Conservation (phyloP, 306 rosid species). For the Prunus padus region DNA sequence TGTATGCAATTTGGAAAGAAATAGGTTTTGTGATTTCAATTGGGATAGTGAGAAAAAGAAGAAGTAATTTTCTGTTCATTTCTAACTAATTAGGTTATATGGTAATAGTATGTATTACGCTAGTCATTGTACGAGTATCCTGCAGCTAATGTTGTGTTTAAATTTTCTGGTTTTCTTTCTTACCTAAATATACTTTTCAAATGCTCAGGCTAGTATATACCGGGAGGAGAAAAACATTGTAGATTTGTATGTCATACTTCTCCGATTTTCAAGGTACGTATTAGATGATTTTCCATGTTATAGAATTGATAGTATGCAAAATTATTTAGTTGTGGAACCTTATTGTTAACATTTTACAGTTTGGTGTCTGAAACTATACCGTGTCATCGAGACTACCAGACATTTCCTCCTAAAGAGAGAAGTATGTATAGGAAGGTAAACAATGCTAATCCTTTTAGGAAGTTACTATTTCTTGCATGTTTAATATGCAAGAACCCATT, state of each 20-base stretch:
- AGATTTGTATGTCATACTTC: slow-evolving; percentile 85
- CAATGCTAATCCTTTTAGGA: slow-evolving; percentile 11
- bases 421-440: slow-evolving; percentile 58
- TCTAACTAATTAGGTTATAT: neutral
- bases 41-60: neutral
- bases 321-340: neutral
- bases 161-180: neutral
- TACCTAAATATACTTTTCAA: slow-evolving; percentile 11
- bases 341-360: slow-evolving; percentile 37
- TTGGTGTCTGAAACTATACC: slow-evolving; percentile 97
- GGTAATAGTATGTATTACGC: neutral
- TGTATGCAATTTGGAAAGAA: neutral
- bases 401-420: slow-evolving; percentile 54
- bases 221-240: slow-evolving; percentile 81
- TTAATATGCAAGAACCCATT: slow-evolving; percentile 13
- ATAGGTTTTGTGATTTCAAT: neutral
- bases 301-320: neutral
- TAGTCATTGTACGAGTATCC: neutral
- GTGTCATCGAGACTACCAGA: slow-evolving; percentile 73
- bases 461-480: neutral
- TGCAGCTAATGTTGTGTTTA: slow-evolving; percentile 15
- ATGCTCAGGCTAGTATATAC: slow-evolving; percentile 69
- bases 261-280: slow-evolving; percentile 84
- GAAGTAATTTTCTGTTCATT: neutral
- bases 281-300: slow-evolving; percentile 13